Percentiles rank a stretch among this genome's conserved stretches.
These are phyloP conservation scores for Coemansia aciculifera DNA, from an alignment of 192 early-diverging fungal genomes.

Conservation along the genomic window DNA sequence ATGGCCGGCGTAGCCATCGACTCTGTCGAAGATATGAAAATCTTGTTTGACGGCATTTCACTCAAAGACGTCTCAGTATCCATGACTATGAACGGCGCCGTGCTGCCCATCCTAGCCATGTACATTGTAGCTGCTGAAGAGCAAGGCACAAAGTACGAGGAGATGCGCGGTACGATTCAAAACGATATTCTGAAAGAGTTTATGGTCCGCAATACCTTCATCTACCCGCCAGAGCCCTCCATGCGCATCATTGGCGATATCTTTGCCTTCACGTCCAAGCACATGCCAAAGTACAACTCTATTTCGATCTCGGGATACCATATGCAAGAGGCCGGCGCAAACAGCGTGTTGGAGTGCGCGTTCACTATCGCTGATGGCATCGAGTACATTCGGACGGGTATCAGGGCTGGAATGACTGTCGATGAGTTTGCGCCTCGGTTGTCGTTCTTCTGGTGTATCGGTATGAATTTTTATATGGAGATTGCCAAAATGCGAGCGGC, in stretches of 20 bases:
- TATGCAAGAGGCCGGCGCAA: conserved; percentile 89
- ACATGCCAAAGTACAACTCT: conserved; percentile 95
- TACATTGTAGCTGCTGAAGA: conserved; percentile 87
- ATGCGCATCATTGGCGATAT: conserved; percentile 92
- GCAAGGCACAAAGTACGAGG: conserved; percentile 77
- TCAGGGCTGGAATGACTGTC: conserved; percentile 83
- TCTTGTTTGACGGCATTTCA: conserved; percentile 85
- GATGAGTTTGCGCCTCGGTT: conserved; percentile 87
- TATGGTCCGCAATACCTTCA: conserved; percentile 93
- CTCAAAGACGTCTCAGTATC: conserved; percentile 89
- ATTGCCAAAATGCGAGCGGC: conserved; percentile 89
- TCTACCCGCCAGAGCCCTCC: conserved; percentile 87
- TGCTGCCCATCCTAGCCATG: conserved; percentile 87
- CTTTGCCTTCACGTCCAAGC: conserved; percentile 80
- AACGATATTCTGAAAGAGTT: conserved; percentile 94
- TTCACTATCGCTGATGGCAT: conserved; percentile 90
- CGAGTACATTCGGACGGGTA: conserved; percentile 74
- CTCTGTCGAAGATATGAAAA: conserved; percentile 91
- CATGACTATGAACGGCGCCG: conserved; percentile 96
- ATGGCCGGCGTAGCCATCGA: conserved; percentile 95
- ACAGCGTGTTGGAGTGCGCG: conserved; percentile 86
- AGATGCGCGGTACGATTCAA: conserved; percentile 86
- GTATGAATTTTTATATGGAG: conserved; percentile 97
- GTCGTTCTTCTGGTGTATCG: conserved; percentile 91
- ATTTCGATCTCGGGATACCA: conserved; percentile 96